A percentile compares a stretch with the other conserved stretches of the same genome.
Evolutionary conservation across 306 rosid species (phyloP).

Genomic region (Vachellia pachyceras): DNA sequence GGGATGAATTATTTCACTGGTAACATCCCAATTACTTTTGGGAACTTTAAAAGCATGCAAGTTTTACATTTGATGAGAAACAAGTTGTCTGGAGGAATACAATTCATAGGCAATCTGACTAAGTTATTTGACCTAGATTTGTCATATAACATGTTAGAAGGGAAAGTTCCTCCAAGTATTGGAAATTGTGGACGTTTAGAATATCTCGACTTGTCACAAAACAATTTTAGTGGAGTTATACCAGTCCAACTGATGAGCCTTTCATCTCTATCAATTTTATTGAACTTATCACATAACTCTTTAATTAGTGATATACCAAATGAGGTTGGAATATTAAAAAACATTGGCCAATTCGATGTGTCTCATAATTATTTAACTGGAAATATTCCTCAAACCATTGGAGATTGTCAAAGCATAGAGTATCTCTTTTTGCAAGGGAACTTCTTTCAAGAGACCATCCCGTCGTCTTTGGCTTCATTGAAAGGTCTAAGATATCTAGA

Average conservation of each 20-base stretch:
- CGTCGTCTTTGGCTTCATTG: neutral
- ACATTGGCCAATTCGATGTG: neutral
- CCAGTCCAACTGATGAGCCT: neutral
- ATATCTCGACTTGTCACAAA: neutral
- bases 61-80: rapidly evolving
- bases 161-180: neutral
- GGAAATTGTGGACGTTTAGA: neutral
- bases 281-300: neutral
- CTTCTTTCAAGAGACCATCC: no score
- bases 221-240: neutral
- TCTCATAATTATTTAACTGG: neutral
- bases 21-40: neutral
- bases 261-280: neutral
- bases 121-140: neutral
- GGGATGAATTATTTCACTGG: neutral
- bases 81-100: neutral
- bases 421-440: neutral
- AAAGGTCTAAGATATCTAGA: neutral
- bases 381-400: neutral
- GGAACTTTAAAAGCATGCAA: neutral
- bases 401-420: neutral
- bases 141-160: neutral
- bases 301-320: neutral
- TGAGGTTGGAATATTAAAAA: neutral
- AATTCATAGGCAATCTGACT: neutral